Conservation (phyloP, 441 rosid genomes). For the Euphorbia schlechtendalii region DNA sequence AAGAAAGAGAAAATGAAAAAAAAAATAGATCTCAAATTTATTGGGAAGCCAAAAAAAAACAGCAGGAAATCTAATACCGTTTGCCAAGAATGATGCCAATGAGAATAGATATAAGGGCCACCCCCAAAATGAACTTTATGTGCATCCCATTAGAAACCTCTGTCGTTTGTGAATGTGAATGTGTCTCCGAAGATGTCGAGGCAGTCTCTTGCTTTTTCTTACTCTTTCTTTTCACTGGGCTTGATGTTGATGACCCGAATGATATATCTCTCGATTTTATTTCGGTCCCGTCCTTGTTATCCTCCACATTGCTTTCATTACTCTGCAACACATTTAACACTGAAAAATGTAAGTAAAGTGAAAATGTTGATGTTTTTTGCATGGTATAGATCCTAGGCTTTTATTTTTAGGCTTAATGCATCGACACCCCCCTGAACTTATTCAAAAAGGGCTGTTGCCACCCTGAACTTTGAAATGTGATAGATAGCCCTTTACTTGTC, state of each 20-base stretch:
- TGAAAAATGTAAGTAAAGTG: too few relatives aligned
- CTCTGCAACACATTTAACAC: slow-evolving; percentile 34
- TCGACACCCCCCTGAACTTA: too few relatives aligned
- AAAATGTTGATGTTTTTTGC: too few relatives aligned
- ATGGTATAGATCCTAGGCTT: too few relatives aligned
- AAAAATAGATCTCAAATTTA: background rate
- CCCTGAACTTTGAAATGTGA: too few relatives aligned
- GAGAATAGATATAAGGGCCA: slow-evolving; percentile 67
- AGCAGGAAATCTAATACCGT: slow-evolving; percentile 46
- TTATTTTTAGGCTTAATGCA: too few relatives aligned
- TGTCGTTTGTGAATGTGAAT: slow-evolving; percentile 31
- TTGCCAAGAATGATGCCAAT: slow-evolving; percentile 76
- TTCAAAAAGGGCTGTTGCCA: too few relatives aligned
- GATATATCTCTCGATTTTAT: slow-evolving; percentile 81
- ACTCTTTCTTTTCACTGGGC: slow-evolving; percentile 73
- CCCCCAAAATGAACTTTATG: slow-evolving; percentile 49
- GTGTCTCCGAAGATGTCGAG: slow-evolving; percentile 30
- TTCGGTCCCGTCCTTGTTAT: slow-evolving; percentile 41
- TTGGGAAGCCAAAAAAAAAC: slow-evolving; percentile 17
- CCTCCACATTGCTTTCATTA: slow-evolving; percentile 14
- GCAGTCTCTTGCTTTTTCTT: slow-evolving; percentile 71
- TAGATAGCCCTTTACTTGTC: too few relatives aligned
- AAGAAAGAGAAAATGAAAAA: background rate
- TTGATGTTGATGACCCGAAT: slow-evolving; percentile 36
- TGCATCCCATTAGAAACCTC: slow-evolving; percentile 35